Evolutionary conservation across 495 filamentous ascomycete genomes (phyloP).

Genomic region (Trichoderma orchidacearum): DNA sequence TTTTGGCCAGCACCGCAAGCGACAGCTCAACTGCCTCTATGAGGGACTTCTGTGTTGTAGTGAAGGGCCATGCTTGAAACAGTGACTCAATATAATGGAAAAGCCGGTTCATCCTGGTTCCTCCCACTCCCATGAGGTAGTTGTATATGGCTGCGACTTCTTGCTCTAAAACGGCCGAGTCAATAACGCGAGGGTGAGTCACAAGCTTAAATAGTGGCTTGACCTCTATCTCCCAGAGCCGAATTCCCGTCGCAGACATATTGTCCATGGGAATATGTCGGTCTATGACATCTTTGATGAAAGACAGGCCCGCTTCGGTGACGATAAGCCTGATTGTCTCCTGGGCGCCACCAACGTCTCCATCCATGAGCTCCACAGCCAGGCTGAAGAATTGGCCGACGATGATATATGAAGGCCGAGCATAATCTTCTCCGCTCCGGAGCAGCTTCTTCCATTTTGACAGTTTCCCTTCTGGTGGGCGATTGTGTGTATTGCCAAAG

Average conservation of each 20-base stretch:
- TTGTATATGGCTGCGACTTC: constrained; percentile 17
- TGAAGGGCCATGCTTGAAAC: neutral
- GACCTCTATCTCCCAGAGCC: constrained; percentile 12
- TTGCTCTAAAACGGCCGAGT: constrained; percentile 19
- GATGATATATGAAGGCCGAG: neutral
- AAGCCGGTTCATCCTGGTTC: constrained; percentile 13
- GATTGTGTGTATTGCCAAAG: neutral
- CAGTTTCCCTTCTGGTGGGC: neutral
- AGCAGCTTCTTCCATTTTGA: constrained; percentile 1
- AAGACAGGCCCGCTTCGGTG: constrained; percentile 11
- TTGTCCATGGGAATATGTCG: constrained; percentile 9
- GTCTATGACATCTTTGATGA: constrained; percentile 18
- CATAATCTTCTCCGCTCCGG: neutral
- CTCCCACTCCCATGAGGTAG: constrained; percentile 16
- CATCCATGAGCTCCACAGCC: constrained; percentile 18
- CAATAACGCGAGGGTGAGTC: constrained; percentile 15
- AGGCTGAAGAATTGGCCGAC: constrained; percentile 16
- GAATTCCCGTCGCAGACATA: neutral
- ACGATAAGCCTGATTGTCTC: constrained; percentile 15
- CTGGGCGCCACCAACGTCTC: constrained; percentile 13
- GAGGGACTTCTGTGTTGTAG: neutral
- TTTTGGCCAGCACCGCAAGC: constrained; percentile 13
- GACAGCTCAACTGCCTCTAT: constrained; percentile 11
- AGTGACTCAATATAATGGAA: constrained; percentile 13
- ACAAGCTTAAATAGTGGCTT: constrained; percentile 15